Base-by-base conservation (phyloP, 2,329 filamentous ascomycete species). In the Trichoderma brevicompactum region DNA sequence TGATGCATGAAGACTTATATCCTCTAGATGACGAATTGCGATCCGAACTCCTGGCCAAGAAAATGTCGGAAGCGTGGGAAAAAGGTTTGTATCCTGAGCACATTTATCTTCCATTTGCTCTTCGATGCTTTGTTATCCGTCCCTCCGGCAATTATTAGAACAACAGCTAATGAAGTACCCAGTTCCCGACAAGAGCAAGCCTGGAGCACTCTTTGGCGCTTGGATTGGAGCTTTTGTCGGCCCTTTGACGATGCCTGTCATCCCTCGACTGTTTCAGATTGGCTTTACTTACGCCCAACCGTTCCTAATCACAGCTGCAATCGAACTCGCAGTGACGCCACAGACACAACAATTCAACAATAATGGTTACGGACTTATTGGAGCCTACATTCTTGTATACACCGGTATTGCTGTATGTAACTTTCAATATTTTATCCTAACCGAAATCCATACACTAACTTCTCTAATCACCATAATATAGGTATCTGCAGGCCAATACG, bases 1-100 rank as follows among this genome's bases (percentile, higher is more conserved):
- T 85, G 6, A 69, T 72, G 0, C 73, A 83, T 0, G 77, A 80
- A 7, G 81, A 73, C 44, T 49, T 73, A 19, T 72, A 69, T 41
- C 66, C 67, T 13, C 66, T 73, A 7, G 70, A 72, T 13, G 53
- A 68, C 8, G 58, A 68, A n/a, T 60, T 73, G 34, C 56, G 67
- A 19, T 68, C 68, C 1, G 62, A 66, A 13, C 50, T 55, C 8
- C 64, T 70, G 28, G 70, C 67, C 41, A 68, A 53, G n/a, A 63
- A 44, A 32, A 61, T 72, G 5, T 53, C 61, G 0, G 59, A 69
- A 2, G 68, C 64, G 36, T 73, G 72, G 71, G 67, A 66, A 17
- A 66, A 68, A 55, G 68, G 71, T 60, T 2, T 10, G 41, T 60
- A 6, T 23, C 48, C 7, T 13, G 15, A 9, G 13, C 12, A n/a